A percentile compares a stretch with the other conserved stretches of the same genome.
phyloP scores from a whole-genome alignment of 2,329 filamentous ascomycete genomes.

The Neoarthrinium moseri region DNA sequence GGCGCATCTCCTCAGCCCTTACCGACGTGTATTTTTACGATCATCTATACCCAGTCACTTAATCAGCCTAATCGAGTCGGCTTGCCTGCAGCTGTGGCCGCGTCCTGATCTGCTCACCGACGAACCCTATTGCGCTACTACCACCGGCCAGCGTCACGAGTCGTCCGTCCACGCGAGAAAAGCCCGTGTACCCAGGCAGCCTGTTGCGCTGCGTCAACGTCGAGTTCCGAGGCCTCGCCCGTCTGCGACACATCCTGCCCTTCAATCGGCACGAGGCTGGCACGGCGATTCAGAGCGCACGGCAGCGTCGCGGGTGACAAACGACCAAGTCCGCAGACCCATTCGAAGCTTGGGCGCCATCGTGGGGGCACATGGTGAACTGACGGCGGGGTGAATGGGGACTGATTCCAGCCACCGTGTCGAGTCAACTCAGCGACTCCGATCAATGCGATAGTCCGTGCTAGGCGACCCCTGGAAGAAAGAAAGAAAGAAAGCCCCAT shows the following conservation, averaged over 20 bases:
- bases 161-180: background rate
- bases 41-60: too few relatives aligned
- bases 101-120: constrained; percentile 2
- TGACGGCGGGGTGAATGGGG: constrained; percentile 6
- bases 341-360: background rate
- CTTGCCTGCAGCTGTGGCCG: background rate
- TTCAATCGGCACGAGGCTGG: background rate
- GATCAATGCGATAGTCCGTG: background rate
- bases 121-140: background rate
- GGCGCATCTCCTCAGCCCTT: background rate
- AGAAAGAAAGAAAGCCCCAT: background rate
- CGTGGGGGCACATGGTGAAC: constrained; percentile 2
- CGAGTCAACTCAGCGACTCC: constrained; percentile 4
- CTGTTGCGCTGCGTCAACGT: background rate
- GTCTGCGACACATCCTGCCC: background rate
- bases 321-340: background rate
- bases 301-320: background rate
- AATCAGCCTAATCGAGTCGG: constrained; percentile 2
- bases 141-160: background rate
- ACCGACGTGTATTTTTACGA: constrained; percentile 3
- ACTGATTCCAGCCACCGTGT: constrained; percentile 2
- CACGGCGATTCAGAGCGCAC: background rate
- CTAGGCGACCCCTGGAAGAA: background rate
- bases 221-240: background rate
- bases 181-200: background rate